A percentile compares a stretch with the other conserved stretches of the same genome.
Conservation (phyloP, 2,329 filamentous ascomycete species). For the Lizonia empirigonia region DNA sequence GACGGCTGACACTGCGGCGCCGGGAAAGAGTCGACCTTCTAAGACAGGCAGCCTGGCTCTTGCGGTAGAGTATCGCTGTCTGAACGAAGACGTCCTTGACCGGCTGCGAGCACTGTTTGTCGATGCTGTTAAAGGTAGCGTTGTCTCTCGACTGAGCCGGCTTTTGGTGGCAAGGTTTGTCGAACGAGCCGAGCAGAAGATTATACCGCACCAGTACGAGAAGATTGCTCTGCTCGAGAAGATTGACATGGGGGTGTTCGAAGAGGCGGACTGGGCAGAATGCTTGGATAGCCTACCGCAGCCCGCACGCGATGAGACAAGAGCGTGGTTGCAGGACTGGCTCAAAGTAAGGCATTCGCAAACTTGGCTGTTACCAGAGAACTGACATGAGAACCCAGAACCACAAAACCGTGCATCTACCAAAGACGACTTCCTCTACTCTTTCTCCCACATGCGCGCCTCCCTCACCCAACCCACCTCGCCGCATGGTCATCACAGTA, state of each 20-base stretch:
- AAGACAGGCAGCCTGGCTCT: slow-evolving; percentile 62
- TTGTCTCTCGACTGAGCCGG: slow-evolving; percentile 54
- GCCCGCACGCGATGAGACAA: slow-evolving; percentile 51
- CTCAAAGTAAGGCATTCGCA: slow-evolving; percentile 54
- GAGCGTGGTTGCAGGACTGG: slow-evolving; percentile 61
- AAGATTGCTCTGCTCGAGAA: slow-evolving; percentile 60
- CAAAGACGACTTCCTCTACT: slow-evolving; percentile 10
- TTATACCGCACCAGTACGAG: slow-evolving; percentile 59
- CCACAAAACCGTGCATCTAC: slow-evolving; percentile 34
- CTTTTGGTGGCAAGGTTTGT: slow-evolving; percentile 60
- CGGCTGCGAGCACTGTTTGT: slow-evolving; percentile 55
- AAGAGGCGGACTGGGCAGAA: slow-evolving; percentile 60
- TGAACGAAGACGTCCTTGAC: slow-evolving; percentile 72
- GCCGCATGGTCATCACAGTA: slow-evolving; percentile 83
- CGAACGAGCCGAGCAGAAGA: slow-evolving; percentile 52
- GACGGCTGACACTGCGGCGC: slow-evolving; percentile 49
- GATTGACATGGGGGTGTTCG: slow-evolving; percentile 58
- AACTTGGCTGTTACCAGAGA: background rate
- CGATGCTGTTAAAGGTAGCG: slow-evolving; percentile 54
- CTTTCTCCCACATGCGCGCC: slow-evolving; percentile 24
- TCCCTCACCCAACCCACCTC: slow-evolving; percentile 50
- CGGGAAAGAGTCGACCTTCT: slow-evolving; percentile 34
- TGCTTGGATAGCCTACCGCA: slow-evolving; percentile 59
- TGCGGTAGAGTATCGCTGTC: slow-evolving; percentile 73
- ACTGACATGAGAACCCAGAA: slow-evolving; percentile 30